These are phyloP conservation scores for Vanrija pseudolonga DNA, from an alignment of 1,284 basidiomycete genomes.

Conservation along the genomic window DNA sequence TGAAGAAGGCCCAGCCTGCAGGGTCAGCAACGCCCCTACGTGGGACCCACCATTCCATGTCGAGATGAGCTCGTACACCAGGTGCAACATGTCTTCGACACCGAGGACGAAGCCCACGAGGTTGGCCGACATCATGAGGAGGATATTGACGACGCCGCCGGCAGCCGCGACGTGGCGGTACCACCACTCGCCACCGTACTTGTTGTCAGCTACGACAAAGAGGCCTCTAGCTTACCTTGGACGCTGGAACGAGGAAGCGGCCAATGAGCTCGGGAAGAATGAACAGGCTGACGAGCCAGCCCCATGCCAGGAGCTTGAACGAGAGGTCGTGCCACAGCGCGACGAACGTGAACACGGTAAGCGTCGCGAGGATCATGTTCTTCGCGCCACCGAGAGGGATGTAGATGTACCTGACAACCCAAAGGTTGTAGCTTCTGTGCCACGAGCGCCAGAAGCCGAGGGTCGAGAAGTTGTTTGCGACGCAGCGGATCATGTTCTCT, in stretches of 20 bases:
- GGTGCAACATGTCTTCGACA: conserved; percentile 71
- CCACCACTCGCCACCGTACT: conserved; percentile 71
- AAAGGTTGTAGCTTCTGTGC: conserved; percentile 96
- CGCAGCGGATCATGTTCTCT: conserved; percentile 97
- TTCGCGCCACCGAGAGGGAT: conserved; percentile 79
- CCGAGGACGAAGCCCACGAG: conserved; percentile 94
- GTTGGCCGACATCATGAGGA: conserved; percentile 91
- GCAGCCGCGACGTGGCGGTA: conserved; percentile 81
- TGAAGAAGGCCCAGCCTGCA: conserved; percentile 60
- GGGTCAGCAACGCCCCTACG: neutral
- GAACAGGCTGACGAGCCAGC: conserved; percentile 90
- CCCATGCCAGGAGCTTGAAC: conserved; percentile 86
- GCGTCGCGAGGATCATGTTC: conserved; percentile 62
- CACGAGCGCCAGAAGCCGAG: conserved; percentile 93
- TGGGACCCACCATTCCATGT: conserved; percentile 36
- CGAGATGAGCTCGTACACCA: conserved; percentile 64
- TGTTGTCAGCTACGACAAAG: neutral
- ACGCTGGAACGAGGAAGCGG: conserved; percentile 58
- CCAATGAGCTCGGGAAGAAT: conserved; percentile 80
- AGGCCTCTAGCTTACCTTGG: conserved; percentile 57
- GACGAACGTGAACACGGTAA: conserved; percentile 94
- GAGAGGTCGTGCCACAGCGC: conserved; percentile 97
- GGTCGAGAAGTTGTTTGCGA: conserved; percentile 97
- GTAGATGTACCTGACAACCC: conserved; percentile 95
- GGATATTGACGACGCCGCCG: conserved; percentile 79